These are phyloP conservation scores for Papiliotrema flavescens DNA, from an alignment of 1,284 basidiomycete species.

Conservation along the genomic window DNA sequence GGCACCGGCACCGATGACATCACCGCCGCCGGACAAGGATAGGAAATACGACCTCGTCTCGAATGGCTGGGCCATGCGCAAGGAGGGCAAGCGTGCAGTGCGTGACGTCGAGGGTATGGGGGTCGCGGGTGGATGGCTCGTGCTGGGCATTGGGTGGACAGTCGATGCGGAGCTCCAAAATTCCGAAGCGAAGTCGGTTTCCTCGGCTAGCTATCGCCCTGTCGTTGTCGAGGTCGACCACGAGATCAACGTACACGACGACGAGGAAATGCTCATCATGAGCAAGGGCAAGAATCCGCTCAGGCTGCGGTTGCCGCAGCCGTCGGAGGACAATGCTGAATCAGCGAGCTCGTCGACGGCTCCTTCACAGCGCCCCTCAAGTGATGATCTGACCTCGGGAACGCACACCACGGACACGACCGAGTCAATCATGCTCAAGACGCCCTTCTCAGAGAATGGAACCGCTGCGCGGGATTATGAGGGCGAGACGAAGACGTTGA, in stretches of 20 bases:
- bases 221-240: not conserved
- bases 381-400: not conserved
- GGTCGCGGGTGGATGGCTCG: conserved; percentile 41
- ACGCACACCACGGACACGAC: not conserved
- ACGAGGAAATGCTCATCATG: conserved; percentile 13
- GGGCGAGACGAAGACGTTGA: conserved; percentile 12
- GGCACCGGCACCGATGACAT: not conserved
- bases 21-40: not conserved
- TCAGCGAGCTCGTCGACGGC: not conserved
- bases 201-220: not conserved
- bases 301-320: not conserved
- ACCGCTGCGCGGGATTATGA: not conserved
- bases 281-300: conserved; percentile 9
- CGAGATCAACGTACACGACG: conserved; percentile 5
- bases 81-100: conserved; percentile 38
- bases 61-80: conserved; percentile 37
- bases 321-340: not conserved
- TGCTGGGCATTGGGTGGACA: conserved; percentile 39
- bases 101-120: conserved; percentile 43
- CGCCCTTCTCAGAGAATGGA: conserved; percentile 7
- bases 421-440: conserved; percentile 19
- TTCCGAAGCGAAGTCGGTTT: not conserved
- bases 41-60: conserved; percentile 17
- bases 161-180: conserved; percentile 22
- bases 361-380: not conserved